Conservation (phyloP, 805 yeast genomes). For the Candida nemodendra region DNA sequence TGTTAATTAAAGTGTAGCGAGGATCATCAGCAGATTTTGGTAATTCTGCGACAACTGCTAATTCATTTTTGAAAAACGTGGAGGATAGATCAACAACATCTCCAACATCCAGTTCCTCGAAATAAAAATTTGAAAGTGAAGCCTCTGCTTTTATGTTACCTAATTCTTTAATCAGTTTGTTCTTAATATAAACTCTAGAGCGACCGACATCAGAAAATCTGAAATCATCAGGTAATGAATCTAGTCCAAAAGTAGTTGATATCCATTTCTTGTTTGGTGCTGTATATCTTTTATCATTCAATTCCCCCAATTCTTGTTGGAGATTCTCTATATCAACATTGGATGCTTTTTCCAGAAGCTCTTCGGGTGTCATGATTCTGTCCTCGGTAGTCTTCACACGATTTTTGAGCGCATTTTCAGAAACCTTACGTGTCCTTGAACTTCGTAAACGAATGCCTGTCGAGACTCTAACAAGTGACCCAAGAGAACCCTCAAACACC, state of each 20-base stretch:
- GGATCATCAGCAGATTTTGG: conserved; percentile 52
- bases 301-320: conserved; percentile 17
- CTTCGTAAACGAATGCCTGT: no score
- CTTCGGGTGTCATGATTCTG: conserved; percentile 32
- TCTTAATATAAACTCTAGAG: conserved; percentile 6
- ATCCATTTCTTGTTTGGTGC: conserved; percentile 34
- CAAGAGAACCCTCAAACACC: no score
- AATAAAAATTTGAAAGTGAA: conserved; percentile 23
- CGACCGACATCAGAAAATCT: conserved; percentile 16
- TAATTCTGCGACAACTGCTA: conserved; percentile 53
- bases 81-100: conserved; percentile 58
- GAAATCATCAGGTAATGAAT: conserved; percentile 15
- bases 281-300: conserved; percentile 25
- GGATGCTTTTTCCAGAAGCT: conserved; percentile 26
- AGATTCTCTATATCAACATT: conserved; percentile 29
- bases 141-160: conserved; percentile 8
- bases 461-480: no score
- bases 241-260: conserved; percentile 5
- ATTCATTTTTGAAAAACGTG: conserved; percentile 40
- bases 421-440: no score
- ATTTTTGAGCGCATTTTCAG: no score
- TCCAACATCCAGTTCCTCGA: conserved; percentile 45
- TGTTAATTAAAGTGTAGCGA: conserved; percentile 54
- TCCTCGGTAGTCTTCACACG: conserved; percentile 2
- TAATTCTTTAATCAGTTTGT: conserved; percentile 2